Percentiles rank a stretch among this genome's conserved stretches.
Evolutionary conservation across 148 eudicot species (phyloP).

Genomic region (Chenopodium suecicum): DNA sequence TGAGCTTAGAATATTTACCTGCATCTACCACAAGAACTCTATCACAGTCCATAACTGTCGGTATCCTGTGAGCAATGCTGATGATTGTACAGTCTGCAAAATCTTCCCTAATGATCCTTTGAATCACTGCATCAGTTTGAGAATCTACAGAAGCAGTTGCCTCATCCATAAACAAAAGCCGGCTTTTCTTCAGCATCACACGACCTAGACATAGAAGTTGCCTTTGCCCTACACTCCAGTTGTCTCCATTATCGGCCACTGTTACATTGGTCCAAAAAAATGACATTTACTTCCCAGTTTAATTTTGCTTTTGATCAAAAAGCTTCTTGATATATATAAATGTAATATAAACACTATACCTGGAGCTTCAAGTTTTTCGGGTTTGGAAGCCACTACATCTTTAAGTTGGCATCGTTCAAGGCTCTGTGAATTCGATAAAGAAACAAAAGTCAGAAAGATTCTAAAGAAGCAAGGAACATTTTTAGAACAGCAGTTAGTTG

Average conservation of each 20-base stretch:
- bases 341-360: slow-evolving; percentile 34
- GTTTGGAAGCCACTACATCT: slow-evolving; percentile 85
- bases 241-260: slow-evolving; percentile 86
- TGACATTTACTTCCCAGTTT: neutral
- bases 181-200: slow-evolving; percentile 81
- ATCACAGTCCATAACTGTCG: slow-evolving; percentile 97
- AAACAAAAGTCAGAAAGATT: neutral
- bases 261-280: neutral
- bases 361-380: slow-evolving; percentile 79
- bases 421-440: slow-evolving; percentile 42
- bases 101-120: slow-evolving; percentile 81
- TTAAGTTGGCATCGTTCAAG: slow-evolving; percentile 93
- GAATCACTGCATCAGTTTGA: slow-evolving; percentile 85
- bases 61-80: slow-evolving; percentile 96
- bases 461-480: neutral
- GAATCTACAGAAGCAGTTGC: slow-evolving; percentile 98
- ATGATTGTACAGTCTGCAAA: slow-evolving; percentile 74
- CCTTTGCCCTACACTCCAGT: slow-evolving; percentile 95
- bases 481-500: neutral
- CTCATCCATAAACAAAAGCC: slow-evolving; percentile 88
- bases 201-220: slow-evolving; percentile 90
- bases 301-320: no score
- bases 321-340: neutral
- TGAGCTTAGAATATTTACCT: slow-evolving; percentile 35
- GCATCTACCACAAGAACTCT: slow-evolving; percentile 92